Evolutionary conservation across 2,329 filamentous ascomycete species (phyloP).

Genomic region (Apiospora marii): DNA sequence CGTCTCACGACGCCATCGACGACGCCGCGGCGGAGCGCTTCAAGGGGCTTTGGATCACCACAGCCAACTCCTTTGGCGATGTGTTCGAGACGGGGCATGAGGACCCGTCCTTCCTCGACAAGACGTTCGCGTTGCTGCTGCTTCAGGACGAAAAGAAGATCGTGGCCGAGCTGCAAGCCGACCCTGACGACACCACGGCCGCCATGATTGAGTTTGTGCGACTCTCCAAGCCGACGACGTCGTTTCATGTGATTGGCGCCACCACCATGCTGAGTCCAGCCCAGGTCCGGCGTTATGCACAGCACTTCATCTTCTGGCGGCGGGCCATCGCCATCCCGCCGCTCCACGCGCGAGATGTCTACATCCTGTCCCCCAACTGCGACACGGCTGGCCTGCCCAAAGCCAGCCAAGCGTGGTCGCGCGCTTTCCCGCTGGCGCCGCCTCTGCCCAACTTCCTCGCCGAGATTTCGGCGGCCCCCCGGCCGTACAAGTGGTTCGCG

Average conservation of each 20-base stretch:
- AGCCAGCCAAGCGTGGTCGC: constrained; percentile 76
- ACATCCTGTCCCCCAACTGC: constrained; percentile 90
- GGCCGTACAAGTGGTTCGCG: constrained; percentile 83
- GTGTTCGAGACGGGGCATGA: constrained; percentile 55
- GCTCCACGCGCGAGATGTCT: constrained; percentile 87
- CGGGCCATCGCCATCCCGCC: constrained; percentile 91
- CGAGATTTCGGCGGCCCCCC: constrained; percentile 79
- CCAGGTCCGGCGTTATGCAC: constrained; percentile 86
- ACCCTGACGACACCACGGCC: constrained; percentile 77
- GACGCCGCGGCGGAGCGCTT: constrained; percentile 71
- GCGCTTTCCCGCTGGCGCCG: constrained; percentile 83
- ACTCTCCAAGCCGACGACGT: constrained; percentile 73
- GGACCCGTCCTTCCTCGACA: constrained; percentile 75
- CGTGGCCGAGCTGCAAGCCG: constrained; percentile 76
- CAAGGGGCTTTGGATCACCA: constrained; percentile 85
- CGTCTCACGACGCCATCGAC: constrained; percentile 59
- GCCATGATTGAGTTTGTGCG: constrained; percentile 84
- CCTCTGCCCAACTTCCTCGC: constrained; percentile 88
- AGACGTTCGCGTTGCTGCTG: constrained; percentile 86
- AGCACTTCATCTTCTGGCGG: constrained; percentile 96
- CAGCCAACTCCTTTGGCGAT: constrained; percentile 76
- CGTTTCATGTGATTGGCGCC: constrained; percentile 75
- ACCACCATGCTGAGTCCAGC: constrained; percentile 76
- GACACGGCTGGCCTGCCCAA: constrained; percentile 75
- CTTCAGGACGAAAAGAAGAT: constrained; percentile 82